These are phyloP conservation scores for Cinnamomum micranthum DNA, from an alignment of 164 flowering plant genomes.

Conservation along the genomic window DNA sequence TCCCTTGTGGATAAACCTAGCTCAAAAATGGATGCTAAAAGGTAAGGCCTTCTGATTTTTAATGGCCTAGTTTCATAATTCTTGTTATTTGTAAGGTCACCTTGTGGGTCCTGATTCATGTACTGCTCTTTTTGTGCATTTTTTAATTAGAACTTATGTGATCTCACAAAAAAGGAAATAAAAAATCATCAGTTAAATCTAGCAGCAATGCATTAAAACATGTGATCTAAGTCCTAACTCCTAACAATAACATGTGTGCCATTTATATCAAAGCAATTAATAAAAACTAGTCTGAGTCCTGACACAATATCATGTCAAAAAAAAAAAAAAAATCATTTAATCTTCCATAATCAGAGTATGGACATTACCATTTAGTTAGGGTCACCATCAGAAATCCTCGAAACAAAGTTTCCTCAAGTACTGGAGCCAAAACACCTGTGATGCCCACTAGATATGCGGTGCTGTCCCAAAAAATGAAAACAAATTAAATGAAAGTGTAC, in stretches of 20 bases:
- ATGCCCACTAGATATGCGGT: constrained; percentile 80
- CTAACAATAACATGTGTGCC: neutral
- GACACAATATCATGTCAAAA: neutral
- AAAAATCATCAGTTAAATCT: neutral
- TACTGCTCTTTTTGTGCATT: too few species aligned
- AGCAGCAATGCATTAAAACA: neutral
- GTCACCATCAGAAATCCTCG: constrained; percentile 93
- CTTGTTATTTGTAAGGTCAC: too few species aligned
- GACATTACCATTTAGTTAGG: constrained; percentile 75
- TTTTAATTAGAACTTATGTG: too few species aligned
- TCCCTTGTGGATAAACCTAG: too few species aligned
- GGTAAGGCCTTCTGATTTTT: too few species aligned
- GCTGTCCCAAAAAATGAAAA: constrained; percentile 36
- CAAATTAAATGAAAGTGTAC: neutral
- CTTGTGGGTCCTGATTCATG: too few species aligned
- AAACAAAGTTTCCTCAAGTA: constrained; percentile 90
- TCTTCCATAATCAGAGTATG: neutral
- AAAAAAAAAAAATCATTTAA: neutral
- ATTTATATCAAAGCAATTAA: neutral
- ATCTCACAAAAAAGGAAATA: too few species aligned
- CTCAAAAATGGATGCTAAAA: too few species aligned
- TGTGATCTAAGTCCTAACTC: neutral
- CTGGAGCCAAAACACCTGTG: constrained; percentile 86
- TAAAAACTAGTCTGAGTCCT: neutral
- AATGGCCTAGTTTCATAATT: too few species aligned